A percentile compares a stretch with the other conserved stretches of the same genome.
Conservation (phyloP, 257 asterid species). For the Phtheirospermum japonicum region DNA sequence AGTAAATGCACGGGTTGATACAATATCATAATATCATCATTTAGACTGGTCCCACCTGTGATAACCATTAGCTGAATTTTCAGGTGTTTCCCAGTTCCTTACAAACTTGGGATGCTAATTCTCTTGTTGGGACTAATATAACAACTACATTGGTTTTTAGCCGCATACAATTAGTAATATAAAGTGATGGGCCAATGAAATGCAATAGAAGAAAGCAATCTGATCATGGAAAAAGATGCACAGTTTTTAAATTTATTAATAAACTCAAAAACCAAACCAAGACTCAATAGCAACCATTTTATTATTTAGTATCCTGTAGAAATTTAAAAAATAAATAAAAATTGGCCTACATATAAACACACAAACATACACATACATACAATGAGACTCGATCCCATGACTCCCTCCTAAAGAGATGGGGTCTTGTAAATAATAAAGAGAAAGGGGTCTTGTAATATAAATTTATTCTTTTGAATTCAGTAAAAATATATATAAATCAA, state of each 20-base stretch:
- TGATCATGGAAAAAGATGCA: no score
- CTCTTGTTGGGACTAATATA: constrained; percentile 38
- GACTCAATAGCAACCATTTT: neutral
- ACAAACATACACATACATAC: no score
- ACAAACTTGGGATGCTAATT: constrained; percentile 41
- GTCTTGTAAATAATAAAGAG: no score
- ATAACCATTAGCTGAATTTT: constrained; percentile 38
- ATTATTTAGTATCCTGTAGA: neutral
- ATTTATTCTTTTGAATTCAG: neutral
- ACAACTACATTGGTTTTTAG: constrained; percentile 29
- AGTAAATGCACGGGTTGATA: constrained; percentile 39
- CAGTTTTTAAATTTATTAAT: no score
- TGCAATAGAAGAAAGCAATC: no score
- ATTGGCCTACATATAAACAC: no score
- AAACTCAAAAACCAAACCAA: no score
- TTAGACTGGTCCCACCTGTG: constrained; percentile 39
- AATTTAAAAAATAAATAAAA: no score
- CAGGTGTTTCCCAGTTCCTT: constrained; percentile 39
- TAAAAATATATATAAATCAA: neutral
- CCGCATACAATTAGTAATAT: neutral
- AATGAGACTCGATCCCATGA: no score
- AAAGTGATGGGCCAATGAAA: neutral
- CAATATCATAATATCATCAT: constrained; percentile 37
- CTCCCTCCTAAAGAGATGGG: no score
- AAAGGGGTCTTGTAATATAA: neutral